Conservation (phyloP, 805 yeast species). For the Candida nitratophila region DNA sequence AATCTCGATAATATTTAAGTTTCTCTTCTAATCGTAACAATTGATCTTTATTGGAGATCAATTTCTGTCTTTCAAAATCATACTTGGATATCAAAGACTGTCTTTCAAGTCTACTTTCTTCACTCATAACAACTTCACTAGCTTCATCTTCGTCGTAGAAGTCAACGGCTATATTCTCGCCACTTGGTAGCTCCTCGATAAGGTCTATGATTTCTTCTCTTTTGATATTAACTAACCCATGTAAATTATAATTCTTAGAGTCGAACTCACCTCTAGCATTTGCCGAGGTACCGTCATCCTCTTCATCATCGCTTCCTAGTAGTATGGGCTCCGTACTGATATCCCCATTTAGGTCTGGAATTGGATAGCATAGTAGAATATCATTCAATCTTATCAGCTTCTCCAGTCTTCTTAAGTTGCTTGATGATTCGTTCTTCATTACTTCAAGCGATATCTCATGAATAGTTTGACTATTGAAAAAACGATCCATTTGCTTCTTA, state of each 20-base stretch:
- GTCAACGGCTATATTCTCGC: constrained; percentile 10
- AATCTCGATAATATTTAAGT: constrained; percentile 9
- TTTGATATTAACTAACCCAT: constrained; percentile 16
- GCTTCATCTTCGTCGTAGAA: constrained; percentile 2
- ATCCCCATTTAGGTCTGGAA: constrained; percentile 19
- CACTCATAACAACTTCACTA: too few species aligned
- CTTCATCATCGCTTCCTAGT: constrained; percentile 2
- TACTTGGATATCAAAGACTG: constrained; percentile 16
- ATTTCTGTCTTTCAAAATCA: constrained; percentile 9
- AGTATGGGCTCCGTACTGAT: not conserved
- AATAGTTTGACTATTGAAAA: constrained; percentile 23
- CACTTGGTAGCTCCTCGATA: constrained; percentile 23
- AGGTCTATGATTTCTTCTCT: constrained; percentile 16
- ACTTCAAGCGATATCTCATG: constrained; percentile 24
- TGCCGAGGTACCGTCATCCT: constrained; percentile 2
- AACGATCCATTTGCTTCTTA: constrained; percentile 12
- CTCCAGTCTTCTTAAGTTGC: constrained; percentile 8
- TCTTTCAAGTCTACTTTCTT: not conserved
- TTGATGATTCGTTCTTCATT: constrained; percentile 15
- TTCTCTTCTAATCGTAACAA: constrained; percentile 10
- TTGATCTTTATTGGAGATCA: constrained; percentile 11
- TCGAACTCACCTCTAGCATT: not conserved
- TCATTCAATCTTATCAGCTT: constrained; percentile 21
- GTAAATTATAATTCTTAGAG: constrained; percentile 11
- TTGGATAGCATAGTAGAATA: constrained; percentile 18